phyloP scores from a whole-genome alignment of 495 filamentous ascomycete genomes.

The Aspergillus saccharolyticus region DNA sequence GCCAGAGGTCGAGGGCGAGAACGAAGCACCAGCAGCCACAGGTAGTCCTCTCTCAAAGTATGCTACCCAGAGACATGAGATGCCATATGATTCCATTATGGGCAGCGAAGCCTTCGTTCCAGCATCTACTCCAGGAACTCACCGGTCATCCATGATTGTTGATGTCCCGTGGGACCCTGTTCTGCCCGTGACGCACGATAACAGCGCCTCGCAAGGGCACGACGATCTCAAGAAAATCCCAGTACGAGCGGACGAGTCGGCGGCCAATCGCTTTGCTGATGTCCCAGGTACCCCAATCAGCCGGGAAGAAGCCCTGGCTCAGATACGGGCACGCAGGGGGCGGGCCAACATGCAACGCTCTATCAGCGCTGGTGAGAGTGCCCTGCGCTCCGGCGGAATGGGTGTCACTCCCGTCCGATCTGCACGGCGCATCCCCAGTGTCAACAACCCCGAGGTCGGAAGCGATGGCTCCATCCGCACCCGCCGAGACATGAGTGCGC shows the following conservation, averaged over 20 bases:
- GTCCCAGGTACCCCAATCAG: slow-evolving; percentile 42
- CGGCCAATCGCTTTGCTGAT: slow-evolving; percentile 22
- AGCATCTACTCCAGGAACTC: slow-evolving; percentile 10
- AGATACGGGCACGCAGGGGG: slow-evolving; percentile 45
- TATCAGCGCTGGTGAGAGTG: slow-evolving; percentile 36
- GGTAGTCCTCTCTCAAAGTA: slow-evolving; percentile 14
- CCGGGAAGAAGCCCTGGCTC: slow-evolving; percentile 47
- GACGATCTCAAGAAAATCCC: slow-evolving; percentile 32
- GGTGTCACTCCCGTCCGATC: slow-evolving; percentile 24
- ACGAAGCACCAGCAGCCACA: neutral
- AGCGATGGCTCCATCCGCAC: slow-evolving; percentile 26
- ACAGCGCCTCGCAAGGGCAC: slow-evolving; percentile 9
- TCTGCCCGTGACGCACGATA: neutral
- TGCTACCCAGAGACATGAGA: slow-evolving; percentile 8
- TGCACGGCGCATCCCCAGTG: slow-evolving; percentile 35
- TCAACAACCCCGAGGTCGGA: slow-evolving; percentile 27
- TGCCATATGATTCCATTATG: slow-evolving; percentile 9
- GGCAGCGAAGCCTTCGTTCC: slow-evolving; percentile 11
- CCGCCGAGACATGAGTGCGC: slow-evolving; percentile 39
- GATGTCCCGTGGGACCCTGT: slow-evolving; percentile 9
- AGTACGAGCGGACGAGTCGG: slow-evolving; percentile 22
- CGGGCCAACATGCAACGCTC: slow-evolving; percentile 44
- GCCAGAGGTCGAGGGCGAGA: slow-evolving; percentile 4
- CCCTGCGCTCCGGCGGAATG: slow-evolving; percentile 24
- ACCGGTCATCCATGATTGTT: slow-evolving; percentile 10